Conservation (phyloP, 2,329 filamentous ascomycete genomes). For the Aspergillus phoenicis region DNA sequence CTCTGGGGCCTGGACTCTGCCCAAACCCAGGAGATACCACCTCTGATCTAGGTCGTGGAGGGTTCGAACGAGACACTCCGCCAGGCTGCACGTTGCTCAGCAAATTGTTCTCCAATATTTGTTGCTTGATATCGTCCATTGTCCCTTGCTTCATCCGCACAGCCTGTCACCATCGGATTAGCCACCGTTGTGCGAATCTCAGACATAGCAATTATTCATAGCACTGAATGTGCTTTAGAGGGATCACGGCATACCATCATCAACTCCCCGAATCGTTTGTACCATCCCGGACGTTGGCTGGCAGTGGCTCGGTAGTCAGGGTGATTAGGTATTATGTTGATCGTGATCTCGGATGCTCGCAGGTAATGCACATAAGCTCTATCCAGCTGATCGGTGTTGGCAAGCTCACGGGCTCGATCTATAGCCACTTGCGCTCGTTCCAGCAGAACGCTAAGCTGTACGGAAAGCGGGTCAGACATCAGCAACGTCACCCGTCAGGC, state of each 20-base stretch:
- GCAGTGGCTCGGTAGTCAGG: conserved; percentile 70
- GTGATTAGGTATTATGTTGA: conserved; percentile 75
- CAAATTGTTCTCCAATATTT: conserved; percentile 43
- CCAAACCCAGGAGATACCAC: conserved; percentile 15
- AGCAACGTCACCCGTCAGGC: neutral
- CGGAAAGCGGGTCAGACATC: conserved; percentile 20
- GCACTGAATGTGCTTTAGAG: neutral
- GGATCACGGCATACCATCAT: conserved; percentile 43
- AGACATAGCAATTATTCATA: neutral
- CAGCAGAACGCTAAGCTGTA: conserved; percentile 40
- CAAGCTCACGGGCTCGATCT: conserved; percentile 34
- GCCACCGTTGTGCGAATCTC: neutral
- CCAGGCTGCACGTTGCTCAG: conserved; percentile 33
- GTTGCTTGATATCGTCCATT: conserved; percentile 45
- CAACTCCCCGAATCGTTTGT: conserved; percentile 54
- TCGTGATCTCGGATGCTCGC: conserved; percentile 74
- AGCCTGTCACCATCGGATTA: conserved; percentile 29
- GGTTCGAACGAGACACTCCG: conserved; percentile 14
- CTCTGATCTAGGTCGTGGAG: conserved; percentile 15
- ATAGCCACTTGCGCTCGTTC: conserved; percentile 41
- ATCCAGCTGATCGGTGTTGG: conserved; percentile 56
- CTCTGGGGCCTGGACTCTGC: conserved; percentile 21
- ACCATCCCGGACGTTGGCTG: conserved; percentile 53
- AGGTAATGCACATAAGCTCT: conserved; percentile 82
- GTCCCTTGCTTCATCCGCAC: conserved; percentile 45